Percentiles rank a stretch among this genome's conserved stretches.
phyloP scores from a whole-genome alignment of 768 basidiomycete genomes.

The Austroboletus eburneus region DNA sequence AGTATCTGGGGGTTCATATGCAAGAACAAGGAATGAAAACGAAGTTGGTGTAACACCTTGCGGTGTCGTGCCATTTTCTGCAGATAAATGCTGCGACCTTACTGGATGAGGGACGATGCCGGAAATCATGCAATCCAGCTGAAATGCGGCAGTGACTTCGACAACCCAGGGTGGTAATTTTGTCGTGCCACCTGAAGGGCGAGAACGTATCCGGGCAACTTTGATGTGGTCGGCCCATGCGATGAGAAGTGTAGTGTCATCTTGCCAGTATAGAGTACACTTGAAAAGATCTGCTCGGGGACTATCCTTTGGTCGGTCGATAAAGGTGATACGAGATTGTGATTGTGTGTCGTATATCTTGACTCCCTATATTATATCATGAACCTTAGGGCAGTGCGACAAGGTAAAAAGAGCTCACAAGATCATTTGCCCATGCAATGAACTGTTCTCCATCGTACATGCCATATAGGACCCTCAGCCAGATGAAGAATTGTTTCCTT shows the following conservation, averaged over 20 bases:
- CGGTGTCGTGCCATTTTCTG: slow-evolving; percentile 16
- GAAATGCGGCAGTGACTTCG: slow-evolving; percentile 89
- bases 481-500: slow-evolving; percentile 80
- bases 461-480: slow-evolving; percentile 95
- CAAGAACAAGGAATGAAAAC: slow-evolving; percentile 85
- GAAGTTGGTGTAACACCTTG: slow-evolving; percentile 47
- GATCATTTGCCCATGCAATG: slow-evolving; percentile 96
- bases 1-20: slow-evolving; percentile 78
- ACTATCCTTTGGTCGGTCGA: slow-evolving; percentile 75
- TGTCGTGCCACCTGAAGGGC: slow-evolving; percentile 41
- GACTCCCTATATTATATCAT: slow-evolving; percentile 60
- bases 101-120: slow-evolving; percentile 80
- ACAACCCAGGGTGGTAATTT: slow-evolving; percentile 61
- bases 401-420: slow-evolving; percentile 44
- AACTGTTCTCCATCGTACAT: slow-evolving; percentile 80
- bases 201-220: slow-evolving; percentile 72
- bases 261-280: slow-evolving; percentile 88
- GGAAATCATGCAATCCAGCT: slow-evolving; percentile 92
- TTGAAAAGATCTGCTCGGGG: slow-evolving; percentile 95
- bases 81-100: slow-evolving; percentile 21
- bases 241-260: slow-evolving; percentile 84
- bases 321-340: slow-evolving; percentile 75
- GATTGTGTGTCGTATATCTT: slow-evolving; percentile 87
- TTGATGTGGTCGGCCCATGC: slow-evolving; percentile 95
- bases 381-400: not conserved